These are phyloP conservation scores for Schoenoplectus triqueter DNA, from an alignment of 202 grass and related monocot genomes.

Conservation along the genomic window DNA sequence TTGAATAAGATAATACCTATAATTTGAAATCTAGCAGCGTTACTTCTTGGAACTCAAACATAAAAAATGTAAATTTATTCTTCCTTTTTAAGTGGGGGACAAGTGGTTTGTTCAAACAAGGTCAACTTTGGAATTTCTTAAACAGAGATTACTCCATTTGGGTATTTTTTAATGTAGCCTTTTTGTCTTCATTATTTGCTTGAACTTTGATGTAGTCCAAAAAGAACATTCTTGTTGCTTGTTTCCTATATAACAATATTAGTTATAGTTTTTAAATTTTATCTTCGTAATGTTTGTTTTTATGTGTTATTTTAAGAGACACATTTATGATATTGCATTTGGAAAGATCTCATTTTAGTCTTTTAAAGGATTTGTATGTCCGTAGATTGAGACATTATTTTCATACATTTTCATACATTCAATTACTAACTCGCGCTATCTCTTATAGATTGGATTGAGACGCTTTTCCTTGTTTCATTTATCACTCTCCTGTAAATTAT, in stretches of 20 bases:
- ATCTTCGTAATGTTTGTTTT: background rate
- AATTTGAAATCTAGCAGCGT: background rate
- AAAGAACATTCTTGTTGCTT: slow-evolving; percentile 31
- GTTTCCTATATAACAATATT: background rate
- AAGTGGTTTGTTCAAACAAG: slow-evolving; percentile 20
- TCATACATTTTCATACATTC: slow-evolving; percentile 2
- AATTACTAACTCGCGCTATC: no score
- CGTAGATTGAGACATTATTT: slow-evolving; percentile 18
- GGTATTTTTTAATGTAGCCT: slow-evolving; percentile 32
- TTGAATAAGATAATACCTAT: background rate
- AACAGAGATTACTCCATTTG: slow-evolving; percentile 19
- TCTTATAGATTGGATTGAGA: background rate
- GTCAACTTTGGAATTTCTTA: slow-evolving; percentile 31
- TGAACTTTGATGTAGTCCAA: slow-evolving; percentile 22
- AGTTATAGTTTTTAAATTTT: background rate
- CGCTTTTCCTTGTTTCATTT: background rate
- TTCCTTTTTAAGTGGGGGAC: background rate
- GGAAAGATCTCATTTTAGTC: slow-evolving; percentile 6
- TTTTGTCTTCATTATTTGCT: slow-evolving; percentile 33
- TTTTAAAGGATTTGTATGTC: slow-evolving; percentile 26
- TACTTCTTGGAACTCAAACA: background rate
- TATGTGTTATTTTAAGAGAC: no score
- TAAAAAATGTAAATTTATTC: background rate
- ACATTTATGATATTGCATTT: slow-evolving; percentile 12
- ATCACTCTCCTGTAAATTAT: background rate